A percentile compares a stretch with the other conserved stretches of the same genome.
Evolutionary conservation across 176 grass and related monocot genomes (phyloP).

Genomic region (Aegilops tauschii): DNA sequence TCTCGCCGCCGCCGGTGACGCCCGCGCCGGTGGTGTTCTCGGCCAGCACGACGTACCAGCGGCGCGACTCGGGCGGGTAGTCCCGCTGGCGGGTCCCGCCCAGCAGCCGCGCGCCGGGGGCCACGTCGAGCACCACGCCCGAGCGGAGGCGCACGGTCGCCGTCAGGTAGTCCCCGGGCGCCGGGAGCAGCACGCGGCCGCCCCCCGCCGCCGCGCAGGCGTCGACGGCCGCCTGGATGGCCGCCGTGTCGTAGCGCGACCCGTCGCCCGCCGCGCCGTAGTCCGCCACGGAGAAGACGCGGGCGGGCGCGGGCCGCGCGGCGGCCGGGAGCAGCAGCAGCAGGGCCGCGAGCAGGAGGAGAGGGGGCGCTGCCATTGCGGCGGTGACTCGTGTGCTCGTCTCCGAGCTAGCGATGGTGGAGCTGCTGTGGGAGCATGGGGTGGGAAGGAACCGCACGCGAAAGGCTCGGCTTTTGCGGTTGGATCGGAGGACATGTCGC

Average conservation of each 20-base stretch:
- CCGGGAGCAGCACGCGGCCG: conserved; percentile 60
- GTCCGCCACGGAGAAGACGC: conserved; percentile 66
- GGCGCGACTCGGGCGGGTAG: conserved; percentile 58
- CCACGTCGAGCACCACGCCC: conserved; percentile 60
- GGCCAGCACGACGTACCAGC: conserved; percentile 90
- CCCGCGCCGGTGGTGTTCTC: conserved; percentile 73
- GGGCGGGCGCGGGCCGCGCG: not conserved
- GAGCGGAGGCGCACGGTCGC: conserved; percentile 77
- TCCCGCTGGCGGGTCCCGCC: conserved; percentile 71
- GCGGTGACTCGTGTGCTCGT: not conserved
- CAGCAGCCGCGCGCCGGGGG: conserved; percentile 66
- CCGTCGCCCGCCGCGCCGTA: conserved; percentile 75
- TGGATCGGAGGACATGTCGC: not conserved
- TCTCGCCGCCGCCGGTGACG: conserved; percentile 80
- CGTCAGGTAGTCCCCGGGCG: conserved; percentile 76
- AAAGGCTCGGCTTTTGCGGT: not conserved
- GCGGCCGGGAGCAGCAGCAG: not conserved
- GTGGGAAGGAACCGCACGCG: not conserved
- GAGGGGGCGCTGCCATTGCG: conserved; percentile 35
- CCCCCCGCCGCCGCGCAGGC: conserved; percentile 56
- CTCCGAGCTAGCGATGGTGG: not conserved
- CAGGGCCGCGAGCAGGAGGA: not conserved
- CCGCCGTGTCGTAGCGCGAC: conserved; percentile 55
- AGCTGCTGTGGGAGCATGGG: not conserved
- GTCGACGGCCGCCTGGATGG: conserved; percentile 76